These are phyloP conservation scores for Nyctanthes arbortristis DNA, from an alignment of 257 asterid genomes.

Conservation along the genomic window DNA sequence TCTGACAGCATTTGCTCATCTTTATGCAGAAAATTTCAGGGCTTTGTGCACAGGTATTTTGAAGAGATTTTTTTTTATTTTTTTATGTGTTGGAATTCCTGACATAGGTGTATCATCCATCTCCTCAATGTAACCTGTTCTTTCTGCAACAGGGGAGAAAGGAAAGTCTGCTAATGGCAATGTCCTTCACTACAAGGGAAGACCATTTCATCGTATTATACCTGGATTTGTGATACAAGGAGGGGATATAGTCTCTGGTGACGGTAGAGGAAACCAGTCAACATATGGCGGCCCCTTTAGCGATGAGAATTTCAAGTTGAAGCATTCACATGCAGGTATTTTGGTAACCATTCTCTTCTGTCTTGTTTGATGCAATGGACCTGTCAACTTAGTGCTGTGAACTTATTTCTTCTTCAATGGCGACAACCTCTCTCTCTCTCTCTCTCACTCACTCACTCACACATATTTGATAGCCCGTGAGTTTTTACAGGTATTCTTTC, in stretches of 20 bases:
- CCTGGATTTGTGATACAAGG: slow-evolving; percentile 99
- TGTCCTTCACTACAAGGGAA: slow-evolving; percentile 86
- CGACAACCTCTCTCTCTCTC: not conserved
- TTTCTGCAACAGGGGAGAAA: slow-evolving; percentile 68
- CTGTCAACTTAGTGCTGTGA: no score
- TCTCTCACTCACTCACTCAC: not conserved
- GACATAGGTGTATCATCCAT: slow-evolving; percentile 9
- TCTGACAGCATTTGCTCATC: slow-evolving; percentile 26
- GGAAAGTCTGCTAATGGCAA: slow-evolving; percentile 76
- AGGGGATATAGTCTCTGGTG: slow-evolving; percentile 76
- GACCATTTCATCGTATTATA: slow-evolving; percentile 89
- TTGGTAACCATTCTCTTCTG: not conserved
- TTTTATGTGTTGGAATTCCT: not conserved
- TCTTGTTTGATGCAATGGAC: not conserved
- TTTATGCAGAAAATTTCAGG: slow-evolving; percentile 86
- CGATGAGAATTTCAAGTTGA: slow-evolving; percentile 86
- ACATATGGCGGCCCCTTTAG: slow-evolving; percentile 65
- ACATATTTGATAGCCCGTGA: not conserved
- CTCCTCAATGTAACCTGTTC: slow-evolving; percentile 2
- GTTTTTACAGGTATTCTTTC: slow-evolving; percentile 63
- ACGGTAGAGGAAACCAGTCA: slow-evolving; percentile 85
- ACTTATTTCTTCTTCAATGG: not conserved
- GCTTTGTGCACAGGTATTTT: slow-evolving; percentile 95
- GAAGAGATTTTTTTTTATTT: slow-evolving; percentile 14
- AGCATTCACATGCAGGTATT: slow-evolving; percentile 81